These are phyloP conservation scores for Cetradonia linearis DNA, from an alignment of 495 filamentous ascomycete genomes.

Conservation along the genomic window DNA sequence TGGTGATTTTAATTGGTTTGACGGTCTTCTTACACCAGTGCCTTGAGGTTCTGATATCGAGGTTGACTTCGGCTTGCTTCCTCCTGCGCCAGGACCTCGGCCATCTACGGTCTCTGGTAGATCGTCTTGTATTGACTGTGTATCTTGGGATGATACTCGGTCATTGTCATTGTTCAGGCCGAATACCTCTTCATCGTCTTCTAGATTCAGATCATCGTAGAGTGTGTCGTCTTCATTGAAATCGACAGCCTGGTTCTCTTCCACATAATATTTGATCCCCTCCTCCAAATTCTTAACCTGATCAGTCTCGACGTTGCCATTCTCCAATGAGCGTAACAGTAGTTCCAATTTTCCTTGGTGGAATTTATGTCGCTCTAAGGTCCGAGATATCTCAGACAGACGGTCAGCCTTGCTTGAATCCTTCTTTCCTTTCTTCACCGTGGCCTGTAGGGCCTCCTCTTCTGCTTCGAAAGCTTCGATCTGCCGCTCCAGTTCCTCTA, in stretches of 20 bases:
- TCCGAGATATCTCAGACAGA: slow-evolving; percentile 70
- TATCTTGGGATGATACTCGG: slow-evolving; percentile 85
- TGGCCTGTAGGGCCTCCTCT: slow-evolving; percentile 72
- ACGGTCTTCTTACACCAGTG: slow-evolving; percentile 60
- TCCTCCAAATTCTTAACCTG: slow-evolving; percentile 83
- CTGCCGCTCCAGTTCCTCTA: slow-evolving; percentile 88
- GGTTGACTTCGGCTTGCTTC: slow-evolving; percentile 43
- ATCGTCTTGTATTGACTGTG: slow-evolving; percentile 86
- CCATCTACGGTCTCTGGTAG: slow-evolving; percentile 48
- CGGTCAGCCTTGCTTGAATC: slow-evolving; percentile 74
- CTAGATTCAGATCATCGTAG: slow-evolving; percentile 88
- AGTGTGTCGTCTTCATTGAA: slow-evolving; percentile 88
- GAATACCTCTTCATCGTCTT: slow-evolving; percentile 78
- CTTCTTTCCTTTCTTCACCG: slow-evolving; percentile 88
- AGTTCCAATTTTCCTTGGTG: slow-evolving; percentile 89
- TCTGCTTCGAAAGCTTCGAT: slow-evolving; percentile 90
- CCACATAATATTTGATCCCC: slow-evolving; percentile 86
- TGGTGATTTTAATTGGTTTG: slow-evolving; percentile 86
- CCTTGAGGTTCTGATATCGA: slow-evolving; percentile 39
- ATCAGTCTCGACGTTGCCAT: slow-evolving; percentile 76
- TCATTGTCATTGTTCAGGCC: slow-evolving; percentile 78
- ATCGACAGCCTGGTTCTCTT: slow-evolving; percentile 77
- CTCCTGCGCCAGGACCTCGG: slow-evolving; percentile 30
- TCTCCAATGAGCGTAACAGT: slow-evolving; percentile 78
- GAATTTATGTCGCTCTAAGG: slow-evolving; percentile 92